Evolutionary conservation across 305 asterid genomes (phyloP).

Genomic region (Petunia hybrid): DNA sequence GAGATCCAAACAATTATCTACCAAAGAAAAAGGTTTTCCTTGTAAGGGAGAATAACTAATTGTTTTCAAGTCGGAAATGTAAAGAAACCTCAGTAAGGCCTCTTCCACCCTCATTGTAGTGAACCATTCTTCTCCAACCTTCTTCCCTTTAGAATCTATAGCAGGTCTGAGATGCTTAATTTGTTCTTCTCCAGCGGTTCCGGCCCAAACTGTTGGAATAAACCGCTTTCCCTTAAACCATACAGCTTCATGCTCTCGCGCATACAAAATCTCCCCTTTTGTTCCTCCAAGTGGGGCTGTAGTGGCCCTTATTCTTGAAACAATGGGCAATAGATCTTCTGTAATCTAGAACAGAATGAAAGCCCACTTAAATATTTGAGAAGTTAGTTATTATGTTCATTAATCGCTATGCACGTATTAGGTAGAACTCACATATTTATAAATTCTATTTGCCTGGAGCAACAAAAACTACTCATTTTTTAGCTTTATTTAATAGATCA

Average conservation of each 20-base stretch:
- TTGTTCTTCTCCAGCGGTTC: constrained; percentile 91
- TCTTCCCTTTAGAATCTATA: constrained; percentile 90
- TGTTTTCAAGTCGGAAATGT: constrained; percentile 13
- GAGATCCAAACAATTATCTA: constrained; percentile 21
- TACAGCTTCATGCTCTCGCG: constrained; percentile 91
- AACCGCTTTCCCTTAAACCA: constrained; percentile 99
- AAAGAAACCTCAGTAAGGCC: constrained; percentile 71
- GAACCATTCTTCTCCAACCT: constrained; percentile 98
- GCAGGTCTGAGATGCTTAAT: constrained; percentile 84
- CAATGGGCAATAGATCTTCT: constrained; percentile 84
- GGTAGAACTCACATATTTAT: neutral
- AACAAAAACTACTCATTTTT: neutral
- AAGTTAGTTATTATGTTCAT: constrained; percentile 8
- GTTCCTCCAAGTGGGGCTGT: constrained; percentile 88
- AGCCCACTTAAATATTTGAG: constrained; percentile 35
- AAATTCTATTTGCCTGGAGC: constrained; percentile 12
- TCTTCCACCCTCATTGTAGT: constrained; percentile 86
- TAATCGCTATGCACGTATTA: neutral
- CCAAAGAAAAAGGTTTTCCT: constrained; percentile 25
- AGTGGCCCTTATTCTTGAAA: constrained; percentile 81
- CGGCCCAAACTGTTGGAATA: constrained; percentile 73
- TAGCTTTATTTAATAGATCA: neutral
- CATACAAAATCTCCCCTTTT: constrained; percentile 86
- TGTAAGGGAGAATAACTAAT: constrained; percentile 16
- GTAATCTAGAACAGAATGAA: constrained; percentile 50